phyloP scores from a whole-genome alignment of 2,329 filamentous ascomycete species.

The Pseudopyricularia cyperi region DNA sequence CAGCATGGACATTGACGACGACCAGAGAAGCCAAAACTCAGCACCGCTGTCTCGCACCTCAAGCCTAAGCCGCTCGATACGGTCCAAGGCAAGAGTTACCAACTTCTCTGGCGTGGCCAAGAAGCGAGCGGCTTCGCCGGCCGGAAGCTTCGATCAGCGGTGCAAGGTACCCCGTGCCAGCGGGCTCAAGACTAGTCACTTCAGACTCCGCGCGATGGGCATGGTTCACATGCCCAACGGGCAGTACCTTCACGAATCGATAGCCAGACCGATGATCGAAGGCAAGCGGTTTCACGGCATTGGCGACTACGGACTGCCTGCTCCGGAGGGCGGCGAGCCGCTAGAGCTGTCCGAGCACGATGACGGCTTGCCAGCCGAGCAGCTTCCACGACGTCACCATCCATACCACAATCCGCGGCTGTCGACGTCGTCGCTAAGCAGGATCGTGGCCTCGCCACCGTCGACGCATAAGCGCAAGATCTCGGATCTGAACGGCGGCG shows the following conservation, averaged over 20 bases:
- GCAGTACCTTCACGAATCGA: constrained; percentile 28
- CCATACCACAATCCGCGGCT: neutral
- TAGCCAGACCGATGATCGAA: constrained; percentile 27
- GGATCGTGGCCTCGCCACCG: neutral
- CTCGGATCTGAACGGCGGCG: constrained; percentile 5
- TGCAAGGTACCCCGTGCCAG: neutral
- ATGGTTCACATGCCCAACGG: constrained; percentile 12
- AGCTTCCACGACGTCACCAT: neutral
- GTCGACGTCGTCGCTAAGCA: neutral
- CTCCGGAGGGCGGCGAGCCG: neutral
- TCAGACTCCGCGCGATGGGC: constrained; percentile 35
- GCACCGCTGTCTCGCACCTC: constrained; percentile 7
- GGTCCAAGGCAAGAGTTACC: constrained; percentile 5
- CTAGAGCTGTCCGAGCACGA: neutral
- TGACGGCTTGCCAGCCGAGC: neutral
- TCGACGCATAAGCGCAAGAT: constrained; percentile 7
- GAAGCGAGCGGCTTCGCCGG: constrained; percentile 1
- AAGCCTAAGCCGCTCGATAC: constrained; percentile 11
- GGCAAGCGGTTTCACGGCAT: constrained; percentile 24
- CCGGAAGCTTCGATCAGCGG: neutral
- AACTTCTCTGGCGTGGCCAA: constrained; percentile 10
- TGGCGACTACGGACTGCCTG: constrained; percentile 21
- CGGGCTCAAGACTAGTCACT: constrained; percentile 12
- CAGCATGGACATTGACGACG: constrained; percentile 1
- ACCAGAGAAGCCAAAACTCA: constrained; percentile 4